These are phyloP conservation scores for Colletotrichum tanaceti DNA, from an alignment of 2,329 filamentous ascomycete genomes.

Conservation along the genomic window DNA sequence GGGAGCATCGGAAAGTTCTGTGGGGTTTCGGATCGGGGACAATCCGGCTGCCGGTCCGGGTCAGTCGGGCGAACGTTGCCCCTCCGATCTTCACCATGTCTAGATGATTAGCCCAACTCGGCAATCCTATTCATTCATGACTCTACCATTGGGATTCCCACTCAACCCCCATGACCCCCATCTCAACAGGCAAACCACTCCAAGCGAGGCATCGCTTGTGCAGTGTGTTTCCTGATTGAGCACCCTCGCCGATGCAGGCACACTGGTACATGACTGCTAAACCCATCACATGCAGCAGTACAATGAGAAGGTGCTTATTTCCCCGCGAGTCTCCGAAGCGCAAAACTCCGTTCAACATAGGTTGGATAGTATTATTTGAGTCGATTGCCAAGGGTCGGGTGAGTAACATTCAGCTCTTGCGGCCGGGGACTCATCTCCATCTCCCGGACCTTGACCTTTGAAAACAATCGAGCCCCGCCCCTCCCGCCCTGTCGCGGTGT, in stretches of 20 bases:
- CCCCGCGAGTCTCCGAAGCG: not conserved
- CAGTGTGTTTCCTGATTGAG: conserved; percentile 13
- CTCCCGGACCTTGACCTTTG: not conserved
- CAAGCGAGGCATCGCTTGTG: not conserved
- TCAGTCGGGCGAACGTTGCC: too few species aligned
- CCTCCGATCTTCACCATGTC: not conserved
- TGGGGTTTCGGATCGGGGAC: not conserved
- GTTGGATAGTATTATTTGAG: not conserved
- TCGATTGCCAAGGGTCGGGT: not conserved
- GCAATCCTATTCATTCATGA: not conserved
- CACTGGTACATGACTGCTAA: not conserved
- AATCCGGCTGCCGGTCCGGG: not conserved
- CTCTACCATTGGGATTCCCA: not conserved
- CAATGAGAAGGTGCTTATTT: not conserved
- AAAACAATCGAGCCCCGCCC: not conserved
- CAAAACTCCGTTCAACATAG: not conserved
- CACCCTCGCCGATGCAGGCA: conserved; percentile 10
- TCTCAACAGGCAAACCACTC: too few species aligned
- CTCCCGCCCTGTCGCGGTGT: not conserved
- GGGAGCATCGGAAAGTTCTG: too few species aligned
- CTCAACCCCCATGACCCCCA: too few species aligned
- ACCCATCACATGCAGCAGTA: conserved; percentile 6
- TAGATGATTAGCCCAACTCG: conserved; percentile 2
- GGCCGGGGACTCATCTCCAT: too few species aligned
- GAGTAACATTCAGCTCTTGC: conserved; percentile 2